phyloP scores from a whole-genome alignment of 2,329 filamentous ascomycete genomes.

The Colletotrichum sp. region DNA sequence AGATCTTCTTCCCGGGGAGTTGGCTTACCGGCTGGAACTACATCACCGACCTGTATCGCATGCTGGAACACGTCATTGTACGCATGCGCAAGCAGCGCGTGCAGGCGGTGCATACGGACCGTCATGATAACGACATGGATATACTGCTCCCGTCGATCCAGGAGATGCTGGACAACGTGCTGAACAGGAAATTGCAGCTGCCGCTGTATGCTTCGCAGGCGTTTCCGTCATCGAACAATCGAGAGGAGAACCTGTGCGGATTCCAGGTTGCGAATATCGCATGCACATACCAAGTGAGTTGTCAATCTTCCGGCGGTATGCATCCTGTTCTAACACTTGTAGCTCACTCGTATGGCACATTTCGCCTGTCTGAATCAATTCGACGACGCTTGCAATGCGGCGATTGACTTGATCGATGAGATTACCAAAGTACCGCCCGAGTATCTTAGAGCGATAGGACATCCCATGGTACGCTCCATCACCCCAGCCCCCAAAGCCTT shows the following conservation, averaged over 20 bases:
- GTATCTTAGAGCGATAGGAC: slow-evolving; percentile 20
- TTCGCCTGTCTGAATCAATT: slow-evolving; percentile 21
- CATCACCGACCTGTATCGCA: slow-evolving; percentile 59
- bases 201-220: slow-evolving; percentile 5
- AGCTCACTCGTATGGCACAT: slow-evolving; percentile 20
- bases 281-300: slow-evolving; percentile 32
- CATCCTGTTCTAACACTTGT: background rate
- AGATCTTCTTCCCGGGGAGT: slow-evolving; percentile 9
- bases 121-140: slow-evolving; percentile 1
- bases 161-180: slow-evolving; percentile 3
- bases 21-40: slow-evolving; percentile 65
- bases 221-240: background rate
- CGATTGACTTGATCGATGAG: slow-evolving; percentile 16
- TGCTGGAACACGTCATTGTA: slow-evolving; percentile 55
- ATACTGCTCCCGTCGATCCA: slow-evolving; percentile 15
- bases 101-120: slow-evolving; percentile 6
- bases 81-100: slow-evolving; percentile 20
- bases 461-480: slow-evolving; percentile 9
- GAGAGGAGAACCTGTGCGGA: slow-evolving; percentile 32
- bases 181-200: slow-evolving; percentile 4
- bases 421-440: slow-evolving; percentile 17
- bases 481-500: too few relatives aligned
- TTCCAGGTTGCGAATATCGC: slow-evolving; percentile 42
- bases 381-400: slow-evolving; percentile 17
- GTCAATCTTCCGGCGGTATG: too few relatives aligned